Evolutionary conservation across 805 yeast species (phyloP).

Genomic region (Clavispora asparagi): DNA sequence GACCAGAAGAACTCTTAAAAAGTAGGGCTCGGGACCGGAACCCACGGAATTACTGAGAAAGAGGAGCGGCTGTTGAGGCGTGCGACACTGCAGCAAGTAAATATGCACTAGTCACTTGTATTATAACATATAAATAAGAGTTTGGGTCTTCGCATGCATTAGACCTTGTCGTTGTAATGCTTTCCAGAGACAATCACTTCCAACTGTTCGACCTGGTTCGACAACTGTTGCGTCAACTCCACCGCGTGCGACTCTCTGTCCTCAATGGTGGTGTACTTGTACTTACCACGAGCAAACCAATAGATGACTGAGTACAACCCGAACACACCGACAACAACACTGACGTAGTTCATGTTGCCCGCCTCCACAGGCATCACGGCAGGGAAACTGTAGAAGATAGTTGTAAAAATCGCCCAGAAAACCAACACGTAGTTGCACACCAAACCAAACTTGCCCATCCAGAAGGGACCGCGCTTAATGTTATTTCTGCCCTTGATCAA

Average conservation of each 20-base stretch:
- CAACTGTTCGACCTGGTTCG: constrained; percentile 19
- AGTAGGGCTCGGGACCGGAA: neutral
- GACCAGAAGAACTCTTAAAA: constrained; percentile 53
- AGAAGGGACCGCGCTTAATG: constrained; percentile 60
- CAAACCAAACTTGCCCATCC: constrained; percentile 55
- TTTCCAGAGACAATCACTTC: constrained; percentile 9
- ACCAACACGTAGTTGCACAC: constrained; percentile 47
- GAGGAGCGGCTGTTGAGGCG: neutral
- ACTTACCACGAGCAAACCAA: constrained; percentile 44
- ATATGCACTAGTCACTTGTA: neutral
- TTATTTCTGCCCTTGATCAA: constrained; percentile 45
- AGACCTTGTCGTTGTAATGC: neutral
- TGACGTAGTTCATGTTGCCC: constrained; percentile 63
- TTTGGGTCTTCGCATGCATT: neutral
- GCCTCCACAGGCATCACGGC: constrained; percentile 54
- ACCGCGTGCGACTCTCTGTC: constrained; percentile 17
- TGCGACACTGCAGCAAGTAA: neutral
- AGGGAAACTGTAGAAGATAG: constrained; percentile 63
- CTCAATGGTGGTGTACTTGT: constrained; percentile 16
- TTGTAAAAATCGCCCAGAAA: constrained; percentile 54
- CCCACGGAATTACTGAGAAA: neutral
- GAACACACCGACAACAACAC: constrained; percentile 50
- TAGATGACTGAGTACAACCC: constrained; percentile 41
- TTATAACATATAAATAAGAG: neutral
- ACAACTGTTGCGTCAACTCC: constrained; percentile 19